Evolutionary conservation across 305 asterid genomes (phyloP).

Genomic region (Fraxinus sp.): DNA sequence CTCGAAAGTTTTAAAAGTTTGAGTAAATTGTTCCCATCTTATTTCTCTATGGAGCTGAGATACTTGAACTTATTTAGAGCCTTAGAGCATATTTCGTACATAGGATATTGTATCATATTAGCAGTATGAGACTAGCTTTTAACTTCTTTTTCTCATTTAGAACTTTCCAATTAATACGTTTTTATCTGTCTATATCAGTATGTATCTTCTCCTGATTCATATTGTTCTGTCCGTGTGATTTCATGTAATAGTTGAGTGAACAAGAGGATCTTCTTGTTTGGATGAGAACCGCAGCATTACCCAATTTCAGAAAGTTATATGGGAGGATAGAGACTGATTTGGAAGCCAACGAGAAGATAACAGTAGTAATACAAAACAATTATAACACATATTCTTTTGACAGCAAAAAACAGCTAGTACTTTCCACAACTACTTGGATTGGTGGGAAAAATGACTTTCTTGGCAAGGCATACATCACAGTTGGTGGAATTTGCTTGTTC

Average conservation of each 20-base stretch:
- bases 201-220: background rate
- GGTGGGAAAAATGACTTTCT: constrained; percentile 83
- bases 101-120: background rate
- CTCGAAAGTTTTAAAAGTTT: background rate
- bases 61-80: background rate
- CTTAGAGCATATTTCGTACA: no score
- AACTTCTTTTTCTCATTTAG: background rate
- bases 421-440: constrained; percentile 82
- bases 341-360: constrained; percentile 58
- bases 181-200: background rate
- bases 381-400: constrained; percentile 73
- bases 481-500: constrained; percentile 66
- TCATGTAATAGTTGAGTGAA: constrained; percentile 59
- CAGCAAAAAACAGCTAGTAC: constrained; percentile 67
- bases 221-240: background rate
- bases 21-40: background rate
- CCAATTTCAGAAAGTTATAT: constrained; percentile 69
- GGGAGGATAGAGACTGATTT: constrained; percentile 76
- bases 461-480: constrained; percentile 57
- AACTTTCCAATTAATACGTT: background rate
- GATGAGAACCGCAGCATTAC: constrained; percentile 88
- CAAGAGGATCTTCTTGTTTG: constrained; percentile 92
- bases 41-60: background rate
- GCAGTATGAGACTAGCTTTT: background rate
- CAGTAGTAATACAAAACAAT: constrained; percentile 62